Evolutionary conservation across 1,284 basidiomycete genomes (phyloP).

Genomic region (Cystobasidium sp.): DNA sequence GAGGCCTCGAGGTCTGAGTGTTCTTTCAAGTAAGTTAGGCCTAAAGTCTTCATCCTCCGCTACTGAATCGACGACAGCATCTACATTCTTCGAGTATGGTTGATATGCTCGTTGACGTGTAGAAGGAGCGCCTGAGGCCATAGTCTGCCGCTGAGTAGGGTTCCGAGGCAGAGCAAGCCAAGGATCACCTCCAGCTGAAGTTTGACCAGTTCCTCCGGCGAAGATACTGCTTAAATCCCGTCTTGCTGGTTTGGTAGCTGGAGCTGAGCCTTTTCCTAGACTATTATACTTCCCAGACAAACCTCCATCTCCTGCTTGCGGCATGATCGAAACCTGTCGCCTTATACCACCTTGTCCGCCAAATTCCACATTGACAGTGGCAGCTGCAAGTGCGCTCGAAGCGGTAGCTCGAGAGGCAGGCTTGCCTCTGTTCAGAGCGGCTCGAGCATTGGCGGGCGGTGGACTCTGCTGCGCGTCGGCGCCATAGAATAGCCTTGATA

Average conservation of each 20-base stretch:
- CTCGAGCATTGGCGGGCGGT: not conserved
- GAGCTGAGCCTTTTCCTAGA: conserved; percentile 13
- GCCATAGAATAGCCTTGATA: conserved; percentile 70
- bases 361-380: conserved; percentile 92
- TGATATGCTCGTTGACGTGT: conserved; percentile 19
- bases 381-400: conserved; percentile 79
- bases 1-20: conserved; percentile 74
- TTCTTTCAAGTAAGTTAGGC: conserved; percentile 64
- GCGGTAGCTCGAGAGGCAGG: conserved; percentile 74
- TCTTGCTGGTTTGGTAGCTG: not conserved
- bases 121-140: conserved; percentile 1
- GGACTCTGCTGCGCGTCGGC: conserved; percentile 7
- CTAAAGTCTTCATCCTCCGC: conserved; percentile 59
- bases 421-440: not conserved
- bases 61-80: conserved; percentile 71
- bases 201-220: conserved; percentile 45
- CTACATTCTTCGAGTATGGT: conserved; percentile 68
- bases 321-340: conserved; percentile 42
- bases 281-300: conserved; percentile 26
- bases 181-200: conserved; percentile 14
- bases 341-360: conserved; percentile 65
- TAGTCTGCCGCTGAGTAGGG: not conserved
- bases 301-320: conserved; percentile 27
- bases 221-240: conserved; percentile 52
- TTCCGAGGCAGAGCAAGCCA: conserved; percentile 37